Evolutionary conservation across 805 yeast genomes (phyloP), one percentile per base, ranked within the genome.

Genomic region (Diddensiella transvaalensis): DNA sequence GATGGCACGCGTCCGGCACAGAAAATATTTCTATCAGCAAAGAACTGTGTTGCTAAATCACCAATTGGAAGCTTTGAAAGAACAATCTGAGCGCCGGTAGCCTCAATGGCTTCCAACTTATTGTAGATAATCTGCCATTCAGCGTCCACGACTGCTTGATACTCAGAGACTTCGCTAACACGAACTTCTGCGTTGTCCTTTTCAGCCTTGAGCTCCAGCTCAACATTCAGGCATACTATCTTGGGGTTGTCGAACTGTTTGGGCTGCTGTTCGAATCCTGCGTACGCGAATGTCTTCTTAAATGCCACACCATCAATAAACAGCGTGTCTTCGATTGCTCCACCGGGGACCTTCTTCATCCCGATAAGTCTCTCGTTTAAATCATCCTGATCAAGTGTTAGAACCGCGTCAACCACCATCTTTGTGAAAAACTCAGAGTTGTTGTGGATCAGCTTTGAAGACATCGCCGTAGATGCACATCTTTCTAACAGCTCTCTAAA

Each of bases 261-360:
- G 44, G 99, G 99, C 70, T 93, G 99, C 73, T 93, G 99, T 70
- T 93, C 99, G 66, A 93, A 93, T 2, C 99, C 99, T 41, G 99
- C 99, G 61, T 93, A 93, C 22, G 97, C 85, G 62, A 93, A 93
- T 0, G 99, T 90, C 73, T 93, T 93, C 64, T 93, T 88, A 71
- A 93, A 93, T 2, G 97, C 99, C 52, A 93, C 98, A 64, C 99
- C 99, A 59, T 87, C 79, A 45, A 93, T 79, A 59, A 89, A 86
- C 53, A 81, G 63, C 8, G 97, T 85, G 61, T 93, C 98, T 65
- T 91, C 96, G 81, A 93, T 85, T 43, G 90, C 86, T 51, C 99
- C 99, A 59, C 99, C 99, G 8, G 96, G 80, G 47, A 93, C 86
- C 68, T 87, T 90, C 68, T 93, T 93, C 60, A 93, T 84, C 52